Percentiles rank a stretch among this genome's conserved stretches.
These are phyloP conservation scores for Dactylellina drechsleri DNA, from an alignment of 2,329 filamentous ascomycete species.

Conservation along the genomic window DNA sequence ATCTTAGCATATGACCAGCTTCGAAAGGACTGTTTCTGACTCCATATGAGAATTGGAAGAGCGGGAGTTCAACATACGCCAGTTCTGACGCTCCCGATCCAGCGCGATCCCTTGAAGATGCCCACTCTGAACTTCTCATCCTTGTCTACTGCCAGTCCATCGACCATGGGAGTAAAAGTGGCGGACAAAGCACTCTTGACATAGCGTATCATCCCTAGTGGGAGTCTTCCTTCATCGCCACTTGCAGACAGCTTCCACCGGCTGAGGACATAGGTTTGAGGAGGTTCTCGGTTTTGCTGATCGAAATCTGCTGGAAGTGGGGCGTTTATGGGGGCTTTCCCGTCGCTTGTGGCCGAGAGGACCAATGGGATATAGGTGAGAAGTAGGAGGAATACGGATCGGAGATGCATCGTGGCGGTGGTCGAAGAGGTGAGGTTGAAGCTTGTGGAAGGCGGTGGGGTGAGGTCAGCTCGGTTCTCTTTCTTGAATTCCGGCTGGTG, in stretches of 20 bases:
- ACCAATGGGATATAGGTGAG: conserved; percentile 29
- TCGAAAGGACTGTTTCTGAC: not conserved
- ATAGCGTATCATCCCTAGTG: conserved; percentile 50
- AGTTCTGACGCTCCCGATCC: conserved; percentile 37
- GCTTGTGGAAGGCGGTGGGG: conserved; percentile 6
- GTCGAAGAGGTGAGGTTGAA: conserved; percentile 10
- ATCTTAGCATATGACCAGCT: conserved; percentile 13
- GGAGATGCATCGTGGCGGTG: conserved; percentile 45
- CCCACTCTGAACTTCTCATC: conserved; percentile 34
- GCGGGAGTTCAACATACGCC: conserved; percentile 23
- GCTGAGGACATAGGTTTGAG: conserved; percentile 37
- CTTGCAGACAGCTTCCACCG: conserved; percentile 44
- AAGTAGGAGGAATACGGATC: conserved; percentile 26
- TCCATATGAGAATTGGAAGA: not conserved
- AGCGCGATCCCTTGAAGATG: conserved; percentile 37
- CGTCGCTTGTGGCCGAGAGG: conserved; percentile 13
- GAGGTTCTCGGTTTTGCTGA: conserved; percentile 43
- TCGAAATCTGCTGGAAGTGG: conserved; percentile 48
- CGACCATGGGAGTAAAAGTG: conserved; percentile 27
- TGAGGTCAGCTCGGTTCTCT: conserved; percentile 3
- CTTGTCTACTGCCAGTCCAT: not conserved
- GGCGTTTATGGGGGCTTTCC: conserved; percentile 21
- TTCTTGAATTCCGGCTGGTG: conserved; percentile 4
- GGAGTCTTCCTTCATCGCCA: conserved; percentile 23
- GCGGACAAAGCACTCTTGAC: conserved; percentile 24